A percentile compares a stretch with the other conserved stretches of the same genome.
These are phyloP conservation scores for Acaromyces ingoldii DNA, from an alignment of 1,284 basidiomycete genomes.

Conservation along the genomic window DNA sequence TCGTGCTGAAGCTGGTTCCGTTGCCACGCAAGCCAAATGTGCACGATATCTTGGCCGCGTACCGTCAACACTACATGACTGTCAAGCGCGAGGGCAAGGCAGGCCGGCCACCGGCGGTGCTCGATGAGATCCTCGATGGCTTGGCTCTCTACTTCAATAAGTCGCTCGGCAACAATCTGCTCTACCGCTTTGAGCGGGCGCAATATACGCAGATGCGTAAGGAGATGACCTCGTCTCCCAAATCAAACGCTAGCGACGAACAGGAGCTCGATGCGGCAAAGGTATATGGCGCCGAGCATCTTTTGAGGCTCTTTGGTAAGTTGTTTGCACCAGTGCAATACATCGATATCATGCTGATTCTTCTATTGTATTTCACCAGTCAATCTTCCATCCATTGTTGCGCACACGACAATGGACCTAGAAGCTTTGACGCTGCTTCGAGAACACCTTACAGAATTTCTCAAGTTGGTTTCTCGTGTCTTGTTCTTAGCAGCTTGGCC, in stretches of 20 bases:
- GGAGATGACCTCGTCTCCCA: slow-evolving; percentile 58
- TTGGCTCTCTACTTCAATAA: slow-evolving; percentile 92
- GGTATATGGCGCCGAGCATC: slow-evolving; percentile 90
- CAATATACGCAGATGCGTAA: slow-evolving; percentile 83
- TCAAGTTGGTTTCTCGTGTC: slow-evolving; percentile 62
- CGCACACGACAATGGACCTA: slow-evolving; percentile 81
- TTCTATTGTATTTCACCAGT: slow-evolving; percentile 51
- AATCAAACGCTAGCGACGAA: slow-evolving; percentile 10
- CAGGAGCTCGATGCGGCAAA: slow-evolving; percentile 70
- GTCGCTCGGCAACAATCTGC: slow-evolving; percentile 78
- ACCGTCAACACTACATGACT: slow-evolving; percentile 51
- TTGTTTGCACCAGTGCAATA: slow-evolving; percentile 12
- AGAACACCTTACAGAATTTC: slow-evolving; percentile 84
- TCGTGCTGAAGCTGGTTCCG: slow-evolving; percentile 64
- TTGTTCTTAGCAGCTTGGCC: slow-evolving; percentile 8
- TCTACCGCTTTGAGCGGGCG: slow-evolving; percentile 88
- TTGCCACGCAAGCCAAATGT: slow-evolving; percentile 80
- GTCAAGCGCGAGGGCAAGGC: slow-evolving; percentile 6
- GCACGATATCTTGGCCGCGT: slow-evolving; percentile 71
- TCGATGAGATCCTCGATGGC: slow-evolving; percentile 79
- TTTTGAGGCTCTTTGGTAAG: slow-evolving; percentile 84
- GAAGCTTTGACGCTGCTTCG: slow-evolving; percentile 76
- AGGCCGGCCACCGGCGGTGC: slow-evolving; percentile 54
- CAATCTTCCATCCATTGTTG: slow-evolving; percentile 68
- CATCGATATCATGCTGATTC: not conserved